Conservation (phyloP, 805 yeast species). For the Ogataea thermomethanolica region DNA sequence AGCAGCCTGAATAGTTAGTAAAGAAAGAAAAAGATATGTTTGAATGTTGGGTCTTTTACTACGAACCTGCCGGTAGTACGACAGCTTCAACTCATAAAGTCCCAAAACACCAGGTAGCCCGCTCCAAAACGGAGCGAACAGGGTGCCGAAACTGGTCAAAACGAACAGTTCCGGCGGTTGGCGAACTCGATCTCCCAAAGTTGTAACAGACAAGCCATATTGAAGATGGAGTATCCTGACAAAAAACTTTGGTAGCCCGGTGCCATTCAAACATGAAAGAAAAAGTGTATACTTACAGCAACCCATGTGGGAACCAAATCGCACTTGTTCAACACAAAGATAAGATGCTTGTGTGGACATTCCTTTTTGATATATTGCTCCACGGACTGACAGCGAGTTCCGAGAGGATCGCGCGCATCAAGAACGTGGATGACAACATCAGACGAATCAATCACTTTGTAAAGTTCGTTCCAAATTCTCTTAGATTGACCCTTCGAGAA, state of each 20-base stretch:
- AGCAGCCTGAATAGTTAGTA: conserved; percentile 66
- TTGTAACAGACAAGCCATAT: conserved; percentile 87
- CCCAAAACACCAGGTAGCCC: conserved; percentile 41
- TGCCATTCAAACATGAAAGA: conserved; percentile 9
- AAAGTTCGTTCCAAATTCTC: conserved; percentile 97
- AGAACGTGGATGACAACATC: conserved; percentile 95
- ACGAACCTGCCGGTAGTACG: conserved; percentile 52
- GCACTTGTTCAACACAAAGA: conserved; percentile 93
- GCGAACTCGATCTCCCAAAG: conserved; percentile 84
- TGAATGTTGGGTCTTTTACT: conserved; percentile 81
- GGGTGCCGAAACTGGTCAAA: conserved; percentile 37
- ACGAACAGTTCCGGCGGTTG: conserved; percentile 49
- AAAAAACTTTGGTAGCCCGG: conserved; percentile 68
- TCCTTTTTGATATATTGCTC: conserved; percentile 91
- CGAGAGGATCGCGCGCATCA: conserved; percentile 97
- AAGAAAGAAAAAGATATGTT: conserved; percentile 8
- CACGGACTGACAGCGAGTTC: conserved; percentile 90
- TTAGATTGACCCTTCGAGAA: conserved; percentile 97
- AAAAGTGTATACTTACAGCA: conserved; percentile 72
- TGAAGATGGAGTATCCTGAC: conserved; percentile 62
- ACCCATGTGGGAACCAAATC: conserved; percentile 99
- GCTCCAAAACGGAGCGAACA: conserved; percentile 42
- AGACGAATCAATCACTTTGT: conserved; percentile 95
- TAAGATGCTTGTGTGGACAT: conserved; percentile 94
- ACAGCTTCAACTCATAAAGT: conserved; percentile 80